phyloP scores from a whole-genome alignment of 1,284 basidiomycete species.

The Pseudozyma pruni region DNA sequence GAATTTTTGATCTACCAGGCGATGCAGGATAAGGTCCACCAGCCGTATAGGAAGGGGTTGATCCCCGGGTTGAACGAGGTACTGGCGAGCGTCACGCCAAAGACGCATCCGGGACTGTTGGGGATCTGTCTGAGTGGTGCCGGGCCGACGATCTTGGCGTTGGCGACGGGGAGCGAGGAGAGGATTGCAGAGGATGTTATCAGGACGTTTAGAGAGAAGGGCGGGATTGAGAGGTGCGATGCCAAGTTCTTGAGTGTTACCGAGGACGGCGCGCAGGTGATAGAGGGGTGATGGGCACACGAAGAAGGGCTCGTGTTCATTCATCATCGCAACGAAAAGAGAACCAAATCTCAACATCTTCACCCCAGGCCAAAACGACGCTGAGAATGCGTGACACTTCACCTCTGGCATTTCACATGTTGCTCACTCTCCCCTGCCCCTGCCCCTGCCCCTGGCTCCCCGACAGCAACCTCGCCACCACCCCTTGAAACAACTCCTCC shows the following conservation, averaged over 20 bases:
- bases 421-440: no score
- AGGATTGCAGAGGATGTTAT: slow-evolving; percentile 60
- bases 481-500: slow-evolving; percentile 41
- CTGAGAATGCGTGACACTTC: no score
- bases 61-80: slow-evolving; percentile 79
- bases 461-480: slow-evolving; percentile 31
- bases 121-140: slow-evolving; percentile 98
- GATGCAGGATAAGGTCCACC: slow-evolving; percentile 98
- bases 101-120: slow-evolving; percentile 88
- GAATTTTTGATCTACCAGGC: slow-evolving; percentile 96
- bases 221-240: slow-evolving; percentile 55
- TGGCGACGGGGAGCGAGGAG: slow-evolving; percentile 76
- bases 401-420: no score
- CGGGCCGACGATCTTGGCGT: slow-evolving; percentile 94
- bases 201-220: slow-evolving; percentile 55
- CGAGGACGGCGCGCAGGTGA: slow-evolving; percentile 51
- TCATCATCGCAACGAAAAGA: not conserved
- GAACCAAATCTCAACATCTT: not conserved
- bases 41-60: slow-evolving; percentile 90
- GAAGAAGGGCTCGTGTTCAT: not conserved
- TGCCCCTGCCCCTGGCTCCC: not conserved
- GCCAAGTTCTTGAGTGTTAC: slow-evolving; percentile 61
- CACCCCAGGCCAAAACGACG: no score
- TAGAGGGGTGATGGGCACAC: no score
- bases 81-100: slow-evolving; percentile 85